A percentile compares a stretch with the other conserved stretches of the same genome.
phyloP scores from a whole-genome alignment of 1,139 yeast genomes.

The Torulaspora pretoriensis region DNA sequence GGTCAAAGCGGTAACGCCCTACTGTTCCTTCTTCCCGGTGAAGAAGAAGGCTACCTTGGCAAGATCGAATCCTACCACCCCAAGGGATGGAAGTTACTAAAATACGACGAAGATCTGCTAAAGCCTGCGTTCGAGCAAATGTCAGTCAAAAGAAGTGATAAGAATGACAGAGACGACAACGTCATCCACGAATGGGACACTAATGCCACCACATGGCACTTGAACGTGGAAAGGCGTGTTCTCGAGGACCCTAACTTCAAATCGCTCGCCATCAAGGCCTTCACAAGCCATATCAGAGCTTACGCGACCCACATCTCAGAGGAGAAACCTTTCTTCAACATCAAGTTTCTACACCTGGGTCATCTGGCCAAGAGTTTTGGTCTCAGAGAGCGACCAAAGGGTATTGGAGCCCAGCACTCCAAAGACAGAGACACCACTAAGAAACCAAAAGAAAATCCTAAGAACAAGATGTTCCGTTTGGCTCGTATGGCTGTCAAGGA shows the following conservation, averaged over 20 bases:
- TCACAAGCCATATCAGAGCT: constrained; percentile 86
- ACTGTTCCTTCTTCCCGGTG: constrained; percentile 78
- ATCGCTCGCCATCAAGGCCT: constrained; percentile 67
- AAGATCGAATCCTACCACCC: constrained; percentile 58
- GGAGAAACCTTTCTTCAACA: constrained; percentile 76
- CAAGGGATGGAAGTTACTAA: constrained; percentile 48
- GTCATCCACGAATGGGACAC: constrained; percentile 65
- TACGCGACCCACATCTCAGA: constrained; percentile 89
- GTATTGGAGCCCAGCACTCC: constrained; percentile 44
- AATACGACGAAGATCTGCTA: constrained; percentile 50
- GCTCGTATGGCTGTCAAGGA: constrained; percentile 69
- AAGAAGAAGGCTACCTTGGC: constrained; percentile 78
- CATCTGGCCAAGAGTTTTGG: constrained; percentile 95
- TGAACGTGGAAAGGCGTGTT: constrained; percentile 83
- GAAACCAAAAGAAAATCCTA: constrained; percentile 52
- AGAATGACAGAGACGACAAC: constrained; percentile 19
- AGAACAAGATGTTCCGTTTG: constrained; percentile 68
- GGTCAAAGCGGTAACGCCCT: constrained; percentile 63
- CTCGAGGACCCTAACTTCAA: constrained; percentile 61
- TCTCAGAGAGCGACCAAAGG: constrained; percentile 88
- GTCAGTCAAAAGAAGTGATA: constrained; percentile 38
- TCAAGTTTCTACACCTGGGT: constrained; percentile 81
- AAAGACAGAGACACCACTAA: constrained; percentile 29
- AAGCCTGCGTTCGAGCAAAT: constrained; percentile 57
- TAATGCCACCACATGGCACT: constrained; percentile 95